Conservation (phyloP, 805 yeast species). For the Pichia cabralensis region DNA sequence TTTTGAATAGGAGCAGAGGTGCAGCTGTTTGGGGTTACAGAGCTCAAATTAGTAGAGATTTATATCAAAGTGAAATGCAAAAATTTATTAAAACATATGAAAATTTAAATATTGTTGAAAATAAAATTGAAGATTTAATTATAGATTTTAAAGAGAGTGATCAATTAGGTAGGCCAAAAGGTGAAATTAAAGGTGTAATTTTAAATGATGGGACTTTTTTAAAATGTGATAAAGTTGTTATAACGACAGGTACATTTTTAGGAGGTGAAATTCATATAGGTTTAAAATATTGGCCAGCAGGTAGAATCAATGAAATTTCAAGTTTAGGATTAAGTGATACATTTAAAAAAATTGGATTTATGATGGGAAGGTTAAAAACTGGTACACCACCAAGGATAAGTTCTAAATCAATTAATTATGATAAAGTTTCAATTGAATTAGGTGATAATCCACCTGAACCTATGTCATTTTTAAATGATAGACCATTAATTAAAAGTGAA, state of each 20-base stretch:
- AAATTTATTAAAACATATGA: slow-evolving; percentile 42
- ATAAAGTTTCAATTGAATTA: slow-evolving; percentile 51
- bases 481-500: slow-evolving; percentile 49
- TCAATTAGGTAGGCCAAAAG: slow-evolving; percentile 32
- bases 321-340: slow-evolving; percentile 84
- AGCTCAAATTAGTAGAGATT: slow-evolving; percentile 85
- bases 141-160: slow-evolving; percentile 29
- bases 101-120: slow-evolving; percentile 54
- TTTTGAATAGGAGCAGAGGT: slow-evolving; percentile 78
- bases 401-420: slow-evolving; percentile 59
- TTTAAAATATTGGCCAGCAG: slow-evolving; percentile 68
- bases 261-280: slow-evolving; percentile 96
- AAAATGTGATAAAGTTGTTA: slow-evolving; percentile 58
- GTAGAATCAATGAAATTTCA: slow-evolving; percentile 87
- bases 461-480: slow-evolving; percentile 75
- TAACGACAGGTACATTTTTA: slow-evolving; percentile 92
- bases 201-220: slow-evolving; percentile 57
- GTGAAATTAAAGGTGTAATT: slow-evolving; percentile 59
- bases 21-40: slow-evolving; percentile 98
- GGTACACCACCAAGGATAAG: slow-evolving; percentile 95
- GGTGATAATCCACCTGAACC: slow-evolving; percentile 86
- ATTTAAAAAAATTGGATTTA: slow-evolving; percentile 64
- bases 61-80: slow-evolving; percentile 78
- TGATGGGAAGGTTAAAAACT: slow-evolving; percentile 83
- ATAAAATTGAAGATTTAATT: slow-evolving; percentile 77